Evolutionary conservation across 805 yeast species (phyloP), one percentile per base, ranked within the genome.

Genomic region (Candida peoriensis): DNA sequence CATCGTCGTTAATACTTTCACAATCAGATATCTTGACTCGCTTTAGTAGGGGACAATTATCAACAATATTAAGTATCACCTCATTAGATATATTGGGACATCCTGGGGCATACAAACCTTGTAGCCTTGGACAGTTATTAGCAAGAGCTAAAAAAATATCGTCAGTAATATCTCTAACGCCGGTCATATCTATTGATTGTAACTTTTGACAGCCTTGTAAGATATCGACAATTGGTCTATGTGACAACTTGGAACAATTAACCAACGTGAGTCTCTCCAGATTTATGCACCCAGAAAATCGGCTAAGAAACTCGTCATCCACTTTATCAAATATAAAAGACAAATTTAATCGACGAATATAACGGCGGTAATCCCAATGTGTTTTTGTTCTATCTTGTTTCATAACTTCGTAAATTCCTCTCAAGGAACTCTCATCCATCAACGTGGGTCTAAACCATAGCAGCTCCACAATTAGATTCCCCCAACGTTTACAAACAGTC

Each of bases 21-120:
- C 86, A 82, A 37, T 82, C 83, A 38, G 88, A 79, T 35, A 93
- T 69, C 52, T 86, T 86, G 33, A 90, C 77, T 48, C 97, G 70
- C 53, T 88, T 86, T 43, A 90, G 65, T 68, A 78, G 68, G 2
- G 82, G 83, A 39, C 96, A 86, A 22, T 68, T 66, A 21, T 61
- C 50, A 10, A 86, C 70, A 39, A 89, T 65, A 24, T 61, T 59
- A 21, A 74, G 48, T 10, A 90, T 68, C 2, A 90, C 83, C 4
- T 53, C 62, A 42, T 83, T 84, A 6, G 82, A 67, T 4, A 90
- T 79, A n/a, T 65, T 60, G 24, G 74, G 74, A 38, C 96, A 88
- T 6, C 84, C 85, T 2, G 95, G 89, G 0, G 93, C 93, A 55
- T 88, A 89, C 30, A 89, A 64, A 1, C 96, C 96, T 61, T 90